Evolutionary conservation across 139 green algal species (phyloP), one percentile per base, ranked within the genome.

Genomic region (Yamagishiella unicocca): DNA sequence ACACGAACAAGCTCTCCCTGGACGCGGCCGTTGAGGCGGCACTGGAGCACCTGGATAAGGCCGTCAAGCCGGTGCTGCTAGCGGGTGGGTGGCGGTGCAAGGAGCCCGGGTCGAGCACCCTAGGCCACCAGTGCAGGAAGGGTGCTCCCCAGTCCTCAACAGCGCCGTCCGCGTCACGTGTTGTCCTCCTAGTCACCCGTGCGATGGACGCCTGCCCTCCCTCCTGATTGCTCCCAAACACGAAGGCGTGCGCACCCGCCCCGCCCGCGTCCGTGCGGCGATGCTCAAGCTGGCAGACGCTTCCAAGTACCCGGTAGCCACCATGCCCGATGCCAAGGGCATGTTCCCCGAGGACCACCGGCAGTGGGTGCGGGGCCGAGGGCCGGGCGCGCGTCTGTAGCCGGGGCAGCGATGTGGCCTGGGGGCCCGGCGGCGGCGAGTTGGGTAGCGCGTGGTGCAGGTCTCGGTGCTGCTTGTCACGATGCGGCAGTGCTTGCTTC

Each of bases 261-360:
- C 66, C 33, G 25, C 25, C 33, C 54, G 35, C 5, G 7, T 24
- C 35, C 74, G 83, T 4, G 5, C 54, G 2, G 82, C 82, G 2
- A 14, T 91, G 38, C 31, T 87, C 62, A 3, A 90, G 37, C 80
- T 95, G 75, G 91, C 90, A 4, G 83, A 91, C 53, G 71, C 87
- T 1, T 66, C 58, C 29, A 54, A 76, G 25, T 96, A 93, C 77
- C 74, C 92, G 0, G 85, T 96, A 54, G 95, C 96, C 7, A 84
- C 88, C 40, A 93, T 96, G 89, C 91, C 96, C 35, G 93, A 95
- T 70, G 95, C 90, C 22, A 98, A 97, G 90, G 94, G 95, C 9
- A 70, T 97, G 3, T 91, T 98, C 68, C 91, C 94, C 5, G 96
- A 98, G 85, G 84, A 91, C 72, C 88, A 95, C 82, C 17, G 24